phyloP scores from a whole-genome alignment of 2,329 filamentous ascomycete genomes.

The Aureobasidium vineae region DNA sequence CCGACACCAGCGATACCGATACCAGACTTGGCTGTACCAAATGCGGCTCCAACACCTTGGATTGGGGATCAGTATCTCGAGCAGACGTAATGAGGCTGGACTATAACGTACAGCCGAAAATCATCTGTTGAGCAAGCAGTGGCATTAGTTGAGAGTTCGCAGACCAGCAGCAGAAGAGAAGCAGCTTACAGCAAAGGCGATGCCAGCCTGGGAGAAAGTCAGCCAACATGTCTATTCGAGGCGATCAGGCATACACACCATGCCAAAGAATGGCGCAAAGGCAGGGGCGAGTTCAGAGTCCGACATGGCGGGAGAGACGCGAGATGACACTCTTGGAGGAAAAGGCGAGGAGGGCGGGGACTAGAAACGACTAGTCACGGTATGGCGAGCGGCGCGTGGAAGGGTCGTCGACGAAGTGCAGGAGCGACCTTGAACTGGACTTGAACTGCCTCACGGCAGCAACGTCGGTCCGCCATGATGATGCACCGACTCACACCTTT shows the following conservation, averaged over 20 bases:
- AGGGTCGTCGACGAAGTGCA: not conserved
- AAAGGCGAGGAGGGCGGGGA: not conserved
- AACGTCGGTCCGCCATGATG: slow-evolving; percentile 10
- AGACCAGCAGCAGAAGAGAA: not conserved
- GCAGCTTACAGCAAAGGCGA: slow-evolving; percentile 63
- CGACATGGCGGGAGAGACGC: slow-evolving; percentile 41
- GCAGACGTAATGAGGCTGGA: slow-evolving; percentile 18
- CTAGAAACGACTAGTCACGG: not conserved
- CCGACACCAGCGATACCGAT: slow-evolving; percentile 85
- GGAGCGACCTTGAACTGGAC: not conserved
- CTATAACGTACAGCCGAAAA: slow-evolving; percentile 70
- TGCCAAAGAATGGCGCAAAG: slow-evolving; percentile 85
- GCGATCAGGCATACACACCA: slow-evolving; percentile 58
- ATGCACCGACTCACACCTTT: slow-evolving; percentile 6
- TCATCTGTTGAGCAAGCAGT: slow-evolving; percentile 54
- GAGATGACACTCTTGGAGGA: not conserved
- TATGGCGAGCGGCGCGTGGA: slow-evolving; percentile 16
- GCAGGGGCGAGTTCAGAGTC: slow-evolving; percentile 64
- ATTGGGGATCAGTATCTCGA: slow-evolving; percentile 34
- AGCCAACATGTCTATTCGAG: slow-evolving; percentile 34
- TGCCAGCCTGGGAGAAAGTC: slow-evolving; percentile 61
- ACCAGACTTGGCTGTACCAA: slow-evolving; percentile 83
- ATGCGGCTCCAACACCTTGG: slow-evolving; percentile 70
- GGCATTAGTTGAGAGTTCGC: not conserved
- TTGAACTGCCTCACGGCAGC: slow-evolving; percentile 6